Evolutionary conservation across 345 rosid genomes (phyloP).

Genomic region (Citrus unshiu): DNA sequence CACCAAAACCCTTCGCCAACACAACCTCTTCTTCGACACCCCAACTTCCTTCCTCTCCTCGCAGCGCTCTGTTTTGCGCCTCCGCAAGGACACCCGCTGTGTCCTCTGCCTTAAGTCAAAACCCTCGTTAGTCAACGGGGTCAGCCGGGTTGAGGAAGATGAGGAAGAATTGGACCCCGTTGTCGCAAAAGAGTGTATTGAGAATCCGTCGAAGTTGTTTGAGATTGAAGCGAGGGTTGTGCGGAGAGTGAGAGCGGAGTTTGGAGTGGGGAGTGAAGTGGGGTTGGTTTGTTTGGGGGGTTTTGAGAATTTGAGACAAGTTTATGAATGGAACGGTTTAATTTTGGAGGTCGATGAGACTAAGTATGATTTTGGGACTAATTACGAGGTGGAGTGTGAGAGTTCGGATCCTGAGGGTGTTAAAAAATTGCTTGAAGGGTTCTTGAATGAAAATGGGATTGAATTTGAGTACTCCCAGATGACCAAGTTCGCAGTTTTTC

Average conservation of each 20-base stretch:
- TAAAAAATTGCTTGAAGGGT: slow-evolving; percentile 57
- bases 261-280: slow-evolving; percentile 41
- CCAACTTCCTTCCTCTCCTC: slow-evolving; percentile 48
- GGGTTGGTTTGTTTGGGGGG: slow-evolving; percentile 77
- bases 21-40: slow-evolving; percentile 73
- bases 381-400: slow-evolving; percentile 85
- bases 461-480: slow-evolving; percentile 52
- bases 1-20: slow-evolving; percentile 58
- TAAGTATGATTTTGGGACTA: slow-evolving; percentile 57
- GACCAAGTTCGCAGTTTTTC: slow-evolving; percentile 78
- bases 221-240: slow-evolving; percentile 52
- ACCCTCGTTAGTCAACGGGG: slow-evolving; percentile 55
- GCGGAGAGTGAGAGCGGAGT: slow-evolving; percentile 65
- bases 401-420: slow-evolving; percentile 62
- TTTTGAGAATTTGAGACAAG: slow-evolving; percentile 68
- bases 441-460: slow-evolving; percentile 53
- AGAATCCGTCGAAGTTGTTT: slow-evolving; percentile 39
- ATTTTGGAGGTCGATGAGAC: slow-evolving; percentile 88
- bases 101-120: slow-evolving; percentile 64
- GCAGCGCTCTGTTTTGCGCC: slow-evolving; percentile 53
- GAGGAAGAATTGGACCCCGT: slow-evolving; percentile 64
- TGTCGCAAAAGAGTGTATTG: slow-evolving; percentile 42
- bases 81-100: slow-evolving; percentile 51
- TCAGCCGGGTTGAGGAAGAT: slow-evolving; percentile 86
- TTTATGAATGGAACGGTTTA: slow-evolving; percentile 65